Base-by-base conservation (phyloP, 139 green algal species). In the Chlorella sp. region DNA sequence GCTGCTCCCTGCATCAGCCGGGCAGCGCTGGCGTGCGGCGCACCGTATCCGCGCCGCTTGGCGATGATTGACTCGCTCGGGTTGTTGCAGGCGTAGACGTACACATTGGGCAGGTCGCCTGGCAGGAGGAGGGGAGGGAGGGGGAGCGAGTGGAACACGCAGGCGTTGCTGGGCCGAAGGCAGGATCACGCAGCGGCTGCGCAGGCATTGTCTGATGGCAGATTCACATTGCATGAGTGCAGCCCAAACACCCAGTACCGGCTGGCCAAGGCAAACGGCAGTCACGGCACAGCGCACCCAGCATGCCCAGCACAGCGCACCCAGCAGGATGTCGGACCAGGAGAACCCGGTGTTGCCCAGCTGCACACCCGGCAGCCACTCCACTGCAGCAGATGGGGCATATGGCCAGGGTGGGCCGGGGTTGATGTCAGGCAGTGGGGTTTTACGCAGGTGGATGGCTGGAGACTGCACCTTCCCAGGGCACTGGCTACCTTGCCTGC, bases 61-160 rank as follows among this genome's bases (percentile, higher is more conserved):
- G 97, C 97, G 28, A 99, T 89, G 79, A 99, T 98, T 68, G 87
- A 94, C 93, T 99, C 96, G 28, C 85, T 94, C 43, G 96, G 96
- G 91, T 99, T 99, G 92, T 99, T 99, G 82, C 87, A 89, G 19
- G 96, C 95, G 86, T 99, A 99, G 7, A 98, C 81, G 86, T 98
- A 98, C 73, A 98, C 91, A 85, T 99, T 99, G 80, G 96, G 96
- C 83, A 99, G 79, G 72, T 92, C 78, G n/a, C 93, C 80, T 84
- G 80, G 32, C 11, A 22, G 3, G 3, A 14, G 67, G 32, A 43
- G 67, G 5, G 4, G 19, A 74, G 34, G 26, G 36, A n/a, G n/a
- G n/a, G n/a, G n/a, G n/a, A n/a, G n/a, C n/a, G n/a, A n/a, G n/a
- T n/a, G n/a, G n/a, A n/a, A n/a, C n/a, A n/a, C n/a, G n/a, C n/a